These are phyloP conservation scores for Gyrodon lividus DNA, from an alignment of 768 basidiomycete species.

Conservation along the genomic window DNA sequence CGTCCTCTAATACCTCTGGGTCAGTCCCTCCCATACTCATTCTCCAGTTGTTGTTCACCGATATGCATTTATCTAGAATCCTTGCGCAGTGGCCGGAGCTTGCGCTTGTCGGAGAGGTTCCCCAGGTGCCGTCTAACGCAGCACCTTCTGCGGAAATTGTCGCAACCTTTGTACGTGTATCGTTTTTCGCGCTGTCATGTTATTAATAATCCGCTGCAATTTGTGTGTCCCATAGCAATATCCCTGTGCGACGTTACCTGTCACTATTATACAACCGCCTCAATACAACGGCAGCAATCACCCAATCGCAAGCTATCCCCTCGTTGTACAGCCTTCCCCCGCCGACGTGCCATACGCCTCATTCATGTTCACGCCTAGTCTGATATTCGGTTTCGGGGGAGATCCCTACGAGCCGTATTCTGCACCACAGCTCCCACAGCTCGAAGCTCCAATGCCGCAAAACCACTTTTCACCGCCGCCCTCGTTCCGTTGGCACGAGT, in stretches of 20 bases:
- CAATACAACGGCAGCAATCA: neutral
- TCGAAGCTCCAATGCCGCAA: conserved; percentile 13
- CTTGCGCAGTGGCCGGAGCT: neutral
- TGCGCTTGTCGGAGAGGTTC: neutral
- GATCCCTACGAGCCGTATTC: neutral
- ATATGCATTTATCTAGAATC: conserved; percentile 9
- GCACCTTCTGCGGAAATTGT: neutral
- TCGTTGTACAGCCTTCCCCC: neutral
- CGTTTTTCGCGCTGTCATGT: neutral
- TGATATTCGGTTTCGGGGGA: neutral
- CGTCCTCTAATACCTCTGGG: neutral
- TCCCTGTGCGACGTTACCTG: neutral
- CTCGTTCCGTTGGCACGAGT: conserved; percentile 11
- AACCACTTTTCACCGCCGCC: neutral
- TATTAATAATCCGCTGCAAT: neutral
- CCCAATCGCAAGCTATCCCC: neutral
- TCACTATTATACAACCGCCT: neutral
- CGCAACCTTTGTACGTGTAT: conserved; percentile 9
- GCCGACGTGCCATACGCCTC: neutral
- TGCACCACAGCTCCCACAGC: conserved; percentile 13
- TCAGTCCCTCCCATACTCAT: conserved; percentile 6
- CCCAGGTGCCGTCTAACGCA: neutral
- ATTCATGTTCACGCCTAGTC: neutral
- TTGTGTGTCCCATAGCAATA: conserved; percentile 10
- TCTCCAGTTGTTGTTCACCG: neutral